Evolutionary conservation across 2,329 filamentous ascomycete genomes (phyloP).

Genomic region (Drechslerella dactyloides): DNA sequence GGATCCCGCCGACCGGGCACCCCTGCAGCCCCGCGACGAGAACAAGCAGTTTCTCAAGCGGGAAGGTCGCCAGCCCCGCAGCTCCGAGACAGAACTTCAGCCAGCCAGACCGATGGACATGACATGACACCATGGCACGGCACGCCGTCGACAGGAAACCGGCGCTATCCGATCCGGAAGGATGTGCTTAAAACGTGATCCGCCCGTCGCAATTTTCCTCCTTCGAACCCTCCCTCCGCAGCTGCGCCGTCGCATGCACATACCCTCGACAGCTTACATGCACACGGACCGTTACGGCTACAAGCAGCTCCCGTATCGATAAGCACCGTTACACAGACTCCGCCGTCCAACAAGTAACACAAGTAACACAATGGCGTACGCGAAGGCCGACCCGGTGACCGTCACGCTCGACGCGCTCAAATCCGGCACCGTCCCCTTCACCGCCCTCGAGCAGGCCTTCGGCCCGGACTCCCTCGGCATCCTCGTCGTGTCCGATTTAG

Average conservation of each 20-base stretch:
- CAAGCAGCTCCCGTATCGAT: slow-evolving; percentile 11
- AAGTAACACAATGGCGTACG: slow-evolving; percentile 44
- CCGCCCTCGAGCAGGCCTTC: slow-evolving; percentile 77
- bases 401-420: slow-evolving; percentile 68
- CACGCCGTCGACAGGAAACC: slow-evolving; percentile 25
- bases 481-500: slow-evolving; percentile 87
- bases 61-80: neutral
- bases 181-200: slow-evolving; percentile 48
- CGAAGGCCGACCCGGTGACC: slow-evolving; percentile 64
- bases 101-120: neutral
- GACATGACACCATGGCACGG: neutral
- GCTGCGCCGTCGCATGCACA: slow-evolving; percentile 9
- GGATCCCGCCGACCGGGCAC: neutral
- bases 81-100: neutral
- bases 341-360: neutral
- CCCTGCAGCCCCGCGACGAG: neutral
- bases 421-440: slow-evolving; percentile 67
- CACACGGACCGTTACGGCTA: neutral
- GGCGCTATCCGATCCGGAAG: slow-evolving; percentile 43
- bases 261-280: neutral
- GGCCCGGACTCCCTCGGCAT: slow-evolving; percentile 90
- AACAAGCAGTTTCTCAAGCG: neutral
- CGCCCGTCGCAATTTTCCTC: slow-evolving; percentile 21
- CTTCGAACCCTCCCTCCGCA: slow-evolving; percentile 8
- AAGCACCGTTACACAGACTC: slow-evolving; percentile 46